phyloP scores from a whole-genome alignment of 106 monocot genomes.

The Acanthochlamys bracteata region DNA sequence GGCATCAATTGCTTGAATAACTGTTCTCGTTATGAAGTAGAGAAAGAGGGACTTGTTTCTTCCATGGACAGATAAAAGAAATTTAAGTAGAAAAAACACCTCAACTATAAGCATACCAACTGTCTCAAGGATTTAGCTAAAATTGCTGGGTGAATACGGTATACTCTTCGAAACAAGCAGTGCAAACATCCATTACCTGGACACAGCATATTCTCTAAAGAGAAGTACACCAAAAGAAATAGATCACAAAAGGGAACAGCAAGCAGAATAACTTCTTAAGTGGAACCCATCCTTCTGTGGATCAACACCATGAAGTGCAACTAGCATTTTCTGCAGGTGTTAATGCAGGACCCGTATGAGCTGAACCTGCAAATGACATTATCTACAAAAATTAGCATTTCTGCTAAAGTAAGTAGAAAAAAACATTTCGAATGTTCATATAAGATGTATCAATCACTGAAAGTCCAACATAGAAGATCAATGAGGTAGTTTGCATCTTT shows the following conservation, averaged over 20 bases:
- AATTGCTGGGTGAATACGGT: slow-evolving; percentile 93
- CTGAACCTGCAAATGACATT: slow-evolving; percentile 61
- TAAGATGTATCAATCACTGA: too few relatives aligned
- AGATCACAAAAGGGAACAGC: background rate
- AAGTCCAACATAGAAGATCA: too few relatives aligned
- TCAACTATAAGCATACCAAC: slow-evolving; percentile 43
- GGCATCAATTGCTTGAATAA: too few relatives aligned
- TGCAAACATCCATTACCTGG: slow-evolving; percentile 94
- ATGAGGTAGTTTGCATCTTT: too few relatives aligned
- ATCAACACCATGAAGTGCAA: slow-evolving; percentile 88
- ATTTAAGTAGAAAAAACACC: too few relatives aligned
- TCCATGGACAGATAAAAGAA: too few relatives aligned
- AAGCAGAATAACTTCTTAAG: slow-evolving; percentile 60
- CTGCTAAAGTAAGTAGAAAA: too few relatives aligned
- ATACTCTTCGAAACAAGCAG: slow-evolving; percentile 92
- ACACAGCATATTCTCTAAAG: too few relatives aligned
- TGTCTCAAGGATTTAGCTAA: slow-evolving; percentile 73
- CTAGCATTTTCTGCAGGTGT: slow-evolving; percentile 88
- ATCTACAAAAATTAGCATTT: too few relatives aligned
- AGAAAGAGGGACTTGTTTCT: slow-evolving; percentile 15
- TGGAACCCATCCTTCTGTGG: slow-evolving; percentile 79
- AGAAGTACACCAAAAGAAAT: too few relatives aligned
- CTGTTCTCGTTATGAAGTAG: too few relatives aligned
- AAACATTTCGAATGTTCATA: too few relatives aligned
- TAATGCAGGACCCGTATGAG: slow-evolving; percentile 94